Base-by-base conservation (phyloP, 495 filamentous ascomycete genomes). In the Penicillium salamii region DNA sequence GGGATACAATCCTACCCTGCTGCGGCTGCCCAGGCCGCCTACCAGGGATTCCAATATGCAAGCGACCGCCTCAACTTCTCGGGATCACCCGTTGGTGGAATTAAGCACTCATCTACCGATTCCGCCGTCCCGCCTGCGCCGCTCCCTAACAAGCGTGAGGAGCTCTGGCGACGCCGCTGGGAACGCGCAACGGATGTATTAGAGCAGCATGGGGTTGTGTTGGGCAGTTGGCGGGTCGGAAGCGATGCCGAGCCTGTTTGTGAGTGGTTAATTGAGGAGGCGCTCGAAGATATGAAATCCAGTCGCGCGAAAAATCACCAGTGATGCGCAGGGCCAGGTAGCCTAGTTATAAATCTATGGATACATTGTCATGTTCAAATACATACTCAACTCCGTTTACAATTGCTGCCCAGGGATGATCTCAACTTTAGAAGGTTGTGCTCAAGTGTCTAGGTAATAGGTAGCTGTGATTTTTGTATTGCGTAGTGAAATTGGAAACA, bases 211-310 rank as follows among this genome's bases (percentile, higher is more conserved):
- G 88, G 87, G 2, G 89, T 97, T 0, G 67, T 82, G 52, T 66
- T 99, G 49, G 81, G 87, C 49, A 91, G 80, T 49, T 98, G 93
- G 93, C 78, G 90, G 35, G 81, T 81, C 5, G 93, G 93, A 1
- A 76, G 74, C n/a, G 93, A 97, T 77, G 86, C 88, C 5, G 69
- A 80, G 55, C 75, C 79, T 44, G 73, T 83, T 26, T 75, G 71
- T 52, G 60, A 78, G 8, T 71, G 67, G 65, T 51, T 86, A 48
- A 74, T 82, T 0, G 72, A 82, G 47, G 67, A 70, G 26, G 69
- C 68, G 20, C 36, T 69, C 53, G 61, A 64, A 71, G 39, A 50
- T 54, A 28, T 23, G 34, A 33, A 42, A 8, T 17, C 35, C 12
- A 17, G n/a, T 23, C 23, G 26, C 15, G 11, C 14, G 17, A 39